Evolutionary conservation across 1,139 yeast genomes (phyloP).

Genomic region (Meyerozyma guilliermondii): DNA sequence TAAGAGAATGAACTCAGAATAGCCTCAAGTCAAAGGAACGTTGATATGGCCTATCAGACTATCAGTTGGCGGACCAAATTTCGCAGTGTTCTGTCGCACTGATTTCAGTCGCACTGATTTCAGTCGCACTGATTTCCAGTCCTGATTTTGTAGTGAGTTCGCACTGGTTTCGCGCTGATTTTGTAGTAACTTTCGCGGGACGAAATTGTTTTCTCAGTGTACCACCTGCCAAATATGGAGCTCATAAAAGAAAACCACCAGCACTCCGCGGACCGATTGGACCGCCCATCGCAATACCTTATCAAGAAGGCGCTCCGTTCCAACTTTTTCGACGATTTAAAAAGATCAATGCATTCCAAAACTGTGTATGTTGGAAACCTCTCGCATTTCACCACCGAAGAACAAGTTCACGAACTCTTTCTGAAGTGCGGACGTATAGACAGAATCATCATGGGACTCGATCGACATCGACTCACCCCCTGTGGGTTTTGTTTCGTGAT

Average conservation of each 20-base stretch:
- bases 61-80: no score
- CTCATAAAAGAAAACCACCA: conserved; percentile 52
- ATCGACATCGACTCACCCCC: conserved; percentile 81
- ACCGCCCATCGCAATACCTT: conserved; percentile 73
- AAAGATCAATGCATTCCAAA: conserved; percentile 56
- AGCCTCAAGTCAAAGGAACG: no score
- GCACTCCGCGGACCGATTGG: conserved; percentile 59
- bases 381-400: conserved; percentile 87
- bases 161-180: no score
- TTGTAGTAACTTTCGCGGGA: neutral
- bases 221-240: conserved; percentile 30
- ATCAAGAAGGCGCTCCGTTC: conserved; percentile 65
- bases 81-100: no score
- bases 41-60: neutral
- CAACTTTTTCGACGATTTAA: conserved; percentile 52
- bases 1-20: no score
- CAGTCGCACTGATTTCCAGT: no score
- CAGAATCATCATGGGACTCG: conserved; percentile 88
- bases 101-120: no score
- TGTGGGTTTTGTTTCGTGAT: conserved; percentile 95
- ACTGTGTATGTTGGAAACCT: conserved; percentile 85
- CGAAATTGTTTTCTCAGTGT: no score
- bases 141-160: no score
- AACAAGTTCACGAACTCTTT: conserved; percentile 83
- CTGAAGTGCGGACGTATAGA: conserved; percentile 73